Conservation (phyloP, 192 early-diverging fungal species). For the Entomortierella parvispora region DNA sequence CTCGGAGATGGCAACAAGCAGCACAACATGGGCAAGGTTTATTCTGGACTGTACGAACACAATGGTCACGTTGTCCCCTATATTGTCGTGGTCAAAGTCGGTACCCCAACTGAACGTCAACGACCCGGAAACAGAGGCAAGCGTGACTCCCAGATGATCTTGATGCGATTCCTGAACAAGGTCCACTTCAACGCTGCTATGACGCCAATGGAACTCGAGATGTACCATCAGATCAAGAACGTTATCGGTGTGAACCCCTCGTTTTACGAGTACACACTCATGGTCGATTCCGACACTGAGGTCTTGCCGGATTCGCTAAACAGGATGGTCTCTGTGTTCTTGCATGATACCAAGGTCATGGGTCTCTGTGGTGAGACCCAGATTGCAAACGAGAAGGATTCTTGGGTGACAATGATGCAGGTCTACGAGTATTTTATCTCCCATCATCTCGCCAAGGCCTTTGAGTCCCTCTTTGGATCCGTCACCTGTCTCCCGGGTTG, state of each 20-base stretch:
- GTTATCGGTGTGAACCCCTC: constrained; percentile 97
- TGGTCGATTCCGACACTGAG: constrained; percentile 98
- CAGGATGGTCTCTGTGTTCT: constrained; percentile 90
- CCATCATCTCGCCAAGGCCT: constrained; percentile 96
- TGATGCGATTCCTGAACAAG: constrained; percentile 98
- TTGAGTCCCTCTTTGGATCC: constrained; percentile 96
- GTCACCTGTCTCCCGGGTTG: constrained; percentile 99
- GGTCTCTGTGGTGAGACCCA: constrained; percentile 97
- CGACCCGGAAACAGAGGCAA: constrained; percentile 98
- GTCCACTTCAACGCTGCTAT: constrained; percentile 95
- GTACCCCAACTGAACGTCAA: constrained; percentile 83
- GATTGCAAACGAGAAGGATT: constrained; percentile 91
- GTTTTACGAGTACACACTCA: constrained; percentile 96
- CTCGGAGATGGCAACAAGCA: constrained; percentile 92
- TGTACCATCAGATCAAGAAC: constrained; percentile 99
- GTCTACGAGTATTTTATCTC: constrained; percentile 99
- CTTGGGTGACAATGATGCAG: constrained; percentile 98
- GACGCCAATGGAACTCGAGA: constrained; percentile 95
- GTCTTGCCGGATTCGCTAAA: constrained; percentile 92
- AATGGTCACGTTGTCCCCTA: constrained; percentile 95
- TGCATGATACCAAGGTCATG: constrained; percentile 90
- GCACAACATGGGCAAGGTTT: constrained; percentile 98
- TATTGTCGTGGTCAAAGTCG: constrained; percentile 96
- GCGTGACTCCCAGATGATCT: constrained; percentile 97
- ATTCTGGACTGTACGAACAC: constrained; percentile 95